These are phyloP conservation scores for Diplotaxis tenuifolia DNA, from an alignment of 345 rosid species.

Conservation along the genomic window DNA sequence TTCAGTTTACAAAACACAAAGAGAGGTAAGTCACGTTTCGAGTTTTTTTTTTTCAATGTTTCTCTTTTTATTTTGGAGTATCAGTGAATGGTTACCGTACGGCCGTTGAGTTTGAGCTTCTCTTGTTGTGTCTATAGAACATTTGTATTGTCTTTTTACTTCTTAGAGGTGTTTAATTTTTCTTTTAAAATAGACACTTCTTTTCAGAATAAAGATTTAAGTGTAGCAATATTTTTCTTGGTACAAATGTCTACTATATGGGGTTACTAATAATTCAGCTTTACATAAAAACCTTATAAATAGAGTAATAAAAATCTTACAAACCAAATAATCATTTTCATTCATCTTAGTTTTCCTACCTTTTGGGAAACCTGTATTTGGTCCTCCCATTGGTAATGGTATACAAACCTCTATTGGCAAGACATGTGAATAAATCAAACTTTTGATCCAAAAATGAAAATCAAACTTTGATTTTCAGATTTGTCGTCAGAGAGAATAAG, in stretches of 20 bases:
- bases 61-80: conserved; percentile 27
- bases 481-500: conserved; percentile 71
- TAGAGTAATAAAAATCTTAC: background rate
- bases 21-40: background rate
- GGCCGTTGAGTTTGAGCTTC: conserved; percentile 27
- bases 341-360: background rate
- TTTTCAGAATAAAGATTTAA: background rate
- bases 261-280: background rate
- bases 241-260: background rate
- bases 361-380: conserved; percentile 79
- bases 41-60: conserved; percentile 7
- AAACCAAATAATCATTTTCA: background rate
- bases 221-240: background rate
- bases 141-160: conserved; percentile 17
- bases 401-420: conserved; percentile 69
- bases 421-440: conserved; percentile 85
- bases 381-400: conserved; percentile 52
- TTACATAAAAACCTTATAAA: background rate
- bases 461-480: conserved; percentile 88
- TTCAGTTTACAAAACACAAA: background rate
- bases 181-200: background rate
- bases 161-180: background rate
- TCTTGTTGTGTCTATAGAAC: conserved; percentile 34
- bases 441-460: no score
- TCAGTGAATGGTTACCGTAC: conserved; percentile 14